Percentiles rank a stretch among this genome's conserved stretches.
Conservation (phyloP, 2,329 filamentous ascomycete species). For the Clarireedia hainanense region DNA sequence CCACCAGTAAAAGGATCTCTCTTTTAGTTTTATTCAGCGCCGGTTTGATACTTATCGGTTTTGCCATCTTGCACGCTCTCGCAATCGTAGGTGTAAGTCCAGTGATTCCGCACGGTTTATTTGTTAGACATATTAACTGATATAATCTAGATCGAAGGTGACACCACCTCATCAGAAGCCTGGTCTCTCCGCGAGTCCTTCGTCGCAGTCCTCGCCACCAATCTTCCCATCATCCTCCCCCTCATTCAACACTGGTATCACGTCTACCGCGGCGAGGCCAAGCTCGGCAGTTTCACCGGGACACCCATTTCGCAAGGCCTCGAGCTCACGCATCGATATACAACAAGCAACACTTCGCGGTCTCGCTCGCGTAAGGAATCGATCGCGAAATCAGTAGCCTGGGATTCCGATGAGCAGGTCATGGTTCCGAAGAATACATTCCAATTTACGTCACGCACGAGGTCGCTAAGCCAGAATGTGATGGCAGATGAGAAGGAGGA, state of each 20-base stretch:
- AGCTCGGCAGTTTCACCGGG: background rate
- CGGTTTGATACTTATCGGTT: conserved; percentile 1
- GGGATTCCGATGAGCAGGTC: conserved; percentile 1
- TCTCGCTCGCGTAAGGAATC: background rate
- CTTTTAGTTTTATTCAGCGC: conserved; percentile 1
- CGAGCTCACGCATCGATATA: background rate
- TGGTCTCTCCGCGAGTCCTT: conserved; percentile 2
- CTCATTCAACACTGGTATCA: background rate
- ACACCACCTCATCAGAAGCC: background rate
- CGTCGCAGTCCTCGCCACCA: background rate
- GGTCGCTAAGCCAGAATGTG: background rate
- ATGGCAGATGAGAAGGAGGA: background rate
- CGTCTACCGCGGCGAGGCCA: background rate
- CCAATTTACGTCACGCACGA: background rate
- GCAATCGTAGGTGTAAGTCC: background rate
- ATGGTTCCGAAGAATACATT: conserved; percentile 5
- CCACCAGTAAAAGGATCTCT: background rate
- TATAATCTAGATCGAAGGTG: background rate
- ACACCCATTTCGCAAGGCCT: background rate
- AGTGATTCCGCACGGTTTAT: too few species aligned
- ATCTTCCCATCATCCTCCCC: background rate
- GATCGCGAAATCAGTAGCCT: background rate
- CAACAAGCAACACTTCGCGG: background rate
- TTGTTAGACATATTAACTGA: background rate
- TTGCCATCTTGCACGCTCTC: background rate